These are phyloP conservation scores for Dryadomyces quercivorus DNA, from an alignment of 2,329 filamentous ascomycete species.

Conservation along the genomic window DNA sequence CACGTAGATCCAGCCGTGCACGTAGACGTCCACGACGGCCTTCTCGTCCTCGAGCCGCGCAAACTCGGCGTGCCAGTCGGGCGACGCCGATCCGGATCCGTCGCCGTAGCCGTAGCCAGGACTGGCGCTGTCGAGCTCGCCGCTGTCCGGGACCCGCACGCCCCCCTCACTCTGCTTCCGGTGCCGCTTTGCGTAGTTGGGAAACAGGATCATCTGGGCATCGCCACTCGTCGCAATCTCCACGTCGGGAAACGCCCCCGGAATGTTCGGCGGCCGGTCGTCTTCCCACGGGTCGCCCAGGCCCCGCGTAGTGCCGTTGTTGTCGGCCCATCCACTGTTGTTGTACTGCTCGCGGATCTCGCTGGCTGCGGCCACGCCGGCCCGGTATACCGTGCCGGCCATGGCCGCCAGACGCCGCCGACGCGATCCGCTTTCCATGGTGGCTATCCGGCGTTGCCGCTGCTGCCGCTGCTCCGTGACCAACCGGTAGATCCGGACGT, in stretches of 20 bases:
- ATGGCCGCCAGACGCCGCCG: constrained; percentile 63
- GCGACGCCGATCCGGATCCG: constrained; percentile 15
- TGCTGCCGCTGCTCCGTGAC: constrained; percentile 37
- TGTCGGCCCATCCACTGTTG: constrained; percentile 26
- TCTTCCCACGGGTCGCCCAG: constrained; percentile 15
- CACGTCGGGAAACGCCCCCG: constrained; percentile 72
- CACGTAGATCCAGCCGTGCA: constrained; percentile 88
- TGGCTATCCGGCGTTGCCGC: constrained; percentile 14
- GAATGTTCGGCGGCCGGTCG: constrained; percentile 37
- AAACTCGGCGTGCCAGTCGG: constrained; percentile 61
- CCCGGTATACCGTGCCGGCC: constrained; percentile 44
- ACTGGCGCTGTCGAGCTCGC: constrained; percentile 19
- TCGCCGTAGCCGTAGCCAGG: constrained; percentile 23
- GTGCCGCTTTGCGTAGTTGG: constrained; percentile 77
- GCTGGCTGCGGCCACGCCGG: constrained; percentile 42
- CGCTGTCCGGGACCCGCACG: constrained; percentile 18
- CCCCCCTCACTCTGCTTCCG: constrained; percentile 23
- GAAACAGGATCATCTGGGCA: constrained; percentile 91
- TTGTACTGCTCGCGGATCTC: constrained; percentile 48
- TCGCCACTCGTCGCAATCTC: constrained; percentile 68
- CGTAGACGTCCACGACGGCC: constrained; percentile 85
- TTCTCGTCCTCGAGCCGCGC: constrained; percentile 68
- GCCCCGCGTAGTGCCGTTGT: constrained; percentile 19
- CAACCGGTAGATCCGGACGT: constrained; percentile 66
- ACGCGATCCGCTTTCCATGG: constrained; percentile 46